Evolutionary conservation across 768 basidiomycete species (phyloP).

Genomic region (Russula griseocarnosa): DNA sequence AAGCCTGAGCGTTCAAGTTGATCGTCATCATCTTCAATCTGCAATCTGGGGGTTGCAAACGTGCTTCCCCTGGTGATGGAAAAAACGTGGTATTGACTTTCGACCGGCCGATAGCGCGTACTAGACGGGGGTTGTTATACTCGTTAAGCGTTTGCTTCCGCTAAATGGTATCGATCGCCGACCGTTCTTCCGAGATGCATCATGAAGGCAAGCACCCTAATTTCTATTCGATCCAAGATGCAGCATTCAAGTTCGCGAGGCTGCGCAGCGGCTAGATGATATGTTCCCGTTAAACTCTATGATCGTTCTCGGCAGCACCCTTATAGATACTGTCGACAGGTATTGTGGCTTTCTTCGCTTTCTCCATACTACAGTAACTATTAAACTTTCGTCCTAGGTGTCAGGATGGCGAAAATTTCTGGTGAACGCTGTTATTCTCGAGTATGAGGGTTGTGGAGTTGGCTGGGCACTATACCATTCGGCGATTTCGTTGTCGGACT

Average conservation of each 20-base stretch:
- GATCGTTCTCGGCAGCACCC: conserved; percentile 51
- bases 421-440: no score
- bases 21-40: conserved; percentile 55
- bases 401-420: no score
- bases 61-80: not conserved
- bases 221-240: conserved; percentile 53
- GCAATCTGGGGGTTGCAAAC: conserved; percentile 51
- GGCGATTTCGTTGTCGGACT: conserved; percentile 42
- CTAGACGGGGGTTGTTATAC: conserved; percentile 46
- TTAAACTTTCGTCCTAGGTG: conserved; percentile 29
- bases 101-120: conserved; percentile 43
- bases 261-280: conserved; percentile 37
- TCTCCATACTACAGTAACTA: no score
- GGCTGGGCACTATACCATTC: conserved; percentile 43
- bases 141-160: conserved; percentile 64
- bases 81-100: not conserved
- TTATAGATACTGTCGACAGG: conserved; percentile 55
- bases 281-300: conserved; percentile 47
- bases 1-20: conserved; percentile 40
- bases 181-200: conserved; percentile 57
- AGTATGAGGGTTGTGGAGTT: conserved; percentile 38
- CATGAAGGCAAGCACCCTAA: conserved; percentile 68
- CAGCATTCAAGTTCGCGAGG: conserved; percentile 45
- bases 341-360: conserved; percentile 29
- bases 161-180: conserved; percentile 55